Conservation (phyloP, 192 early-diverging fungal genomes). For the Gryganskiella cystojenkinii region DNA sequence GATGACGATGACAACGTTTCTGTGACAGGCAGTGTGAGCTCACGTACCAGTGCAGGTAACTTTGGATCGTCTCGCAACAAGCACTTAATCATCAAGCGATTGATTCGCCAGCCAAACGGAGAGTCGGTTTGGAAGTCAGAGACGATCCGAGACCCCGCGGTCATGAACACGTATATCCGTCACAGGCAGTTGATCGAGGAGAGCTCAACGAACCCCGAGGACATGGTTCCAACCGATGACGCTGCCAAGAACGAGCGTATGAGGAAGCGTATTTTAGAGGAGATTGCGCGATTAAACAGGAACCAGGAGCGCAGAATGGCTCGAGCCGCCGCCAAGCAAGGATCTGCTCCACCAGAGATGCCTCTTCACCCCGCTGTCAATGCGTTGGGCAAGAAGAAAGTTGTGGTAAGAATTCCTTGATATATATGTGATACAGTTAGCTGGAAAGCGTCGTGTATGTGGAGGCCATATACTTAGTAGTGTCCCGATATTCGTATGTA, state of each 20-base stretch:
- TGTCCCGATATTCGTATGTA: neutral
- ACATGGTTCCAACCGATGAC: conserved; percentile 64
- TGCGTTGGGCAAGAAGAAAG: conserved; percentile 72
- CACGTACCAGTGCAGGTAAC: conserved; percentile 62
- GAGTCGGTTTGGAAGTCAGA: conserved; percentile 83
- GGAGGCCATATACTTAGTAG: neutral
- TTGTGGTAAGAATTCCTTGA: conserved; percentile 54
- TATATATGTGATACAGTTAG: neutral
- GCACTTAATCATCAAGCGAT: conserved; percentile 69
- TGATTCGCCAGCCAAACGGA: conserved; percentile 64
- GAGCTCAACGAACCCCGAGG: conserved; percentile 56
- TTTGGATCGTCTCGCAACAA: conserved; percentile 65
- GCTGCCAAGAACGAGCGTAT: conserved; percentile 67
- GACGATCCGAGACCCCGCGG: conserved; percentile 80
- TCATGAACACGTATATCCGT: conserved; percentile 91
- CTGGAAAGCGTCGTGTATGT: neutral
- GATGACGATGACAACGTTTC: conserved; percentile 67
- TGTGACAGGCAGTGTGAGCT: conserved; percentile 62
- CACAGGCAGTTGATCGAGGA: conserved; percentile 87
- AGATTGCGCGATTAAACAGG: conserved; percentile 70
- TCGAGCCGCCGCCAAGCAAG: conserved; percentile 60
- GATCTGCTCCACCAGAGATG: conserved; percentile 55
- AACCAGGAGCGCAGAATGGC: conserved; percentile 71
- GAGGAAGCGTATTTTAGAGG: conserved; percentile 70
- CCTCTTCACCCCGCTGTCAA: conserved; percentile 21